Base-by-base conservation (phyloP, 495 filamentous ascomycete species). In the Penicillium chermesinum region DNA sequence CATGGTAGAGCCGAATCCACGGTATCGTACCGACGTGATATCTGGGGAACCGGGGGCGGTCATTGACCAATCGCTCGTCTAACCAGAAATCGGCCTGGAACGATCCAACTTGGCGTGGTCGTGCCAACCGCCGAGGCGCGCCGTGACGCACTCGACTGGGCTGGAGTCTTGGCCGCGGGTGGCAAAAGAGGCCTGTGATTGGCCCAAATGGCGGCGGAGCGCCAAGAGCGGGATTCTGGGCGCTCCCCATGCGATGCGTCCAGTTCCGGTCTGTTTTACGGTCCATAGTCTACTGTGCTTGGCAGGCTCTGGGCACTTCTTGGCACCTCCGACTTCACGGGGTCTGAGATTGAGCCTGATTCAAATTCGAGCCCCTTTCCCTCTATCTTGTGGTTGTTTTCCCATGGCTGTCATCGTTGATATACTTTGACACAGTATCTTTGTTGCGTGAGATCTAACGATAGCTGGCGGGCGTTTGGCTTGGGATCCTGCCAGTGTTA, bases 151-250 rank as follows among this genome's bases (percentile, higher is more conserved):
- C 35, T 59, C 55, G 53, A 62, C 52, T 52, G 41, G 36, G 38
- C 47, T 61, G 50, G 63, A 52, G 38, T 14, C 55, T 62, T 48
- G 57, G 60, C 47, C 22, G 43, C 46, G 36, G 41, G 25, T 37
- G 47, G 47, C 38, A 37, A 44, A 30, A 30, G 44, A 13, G n/a
- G 0, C 15, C 33, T 33, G 21, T 55, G 45, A 67, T 59, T 63
- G 44, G 60, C 13, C n/a, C n/a, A n/a, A n/a, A n/a, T n/a, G n/a
- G n/a, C 14, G 27, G 10, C 34, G 32, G 61, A 61, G 57, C 46
- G 58, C 60, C 66, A 65, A 65, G 58, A 63, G 59, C 58, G 63
- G 60, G 54, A 55, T 54, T 48, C 65, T 63, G 53, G 60, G 62
- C 65, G 13, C 41, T 51, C 42, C 41, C 40, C 49, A 45, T 35